Evolutionary conservation across 352 stramenopile species (phyloP).

Genomic region (Pythium sukuiense): DNA sequence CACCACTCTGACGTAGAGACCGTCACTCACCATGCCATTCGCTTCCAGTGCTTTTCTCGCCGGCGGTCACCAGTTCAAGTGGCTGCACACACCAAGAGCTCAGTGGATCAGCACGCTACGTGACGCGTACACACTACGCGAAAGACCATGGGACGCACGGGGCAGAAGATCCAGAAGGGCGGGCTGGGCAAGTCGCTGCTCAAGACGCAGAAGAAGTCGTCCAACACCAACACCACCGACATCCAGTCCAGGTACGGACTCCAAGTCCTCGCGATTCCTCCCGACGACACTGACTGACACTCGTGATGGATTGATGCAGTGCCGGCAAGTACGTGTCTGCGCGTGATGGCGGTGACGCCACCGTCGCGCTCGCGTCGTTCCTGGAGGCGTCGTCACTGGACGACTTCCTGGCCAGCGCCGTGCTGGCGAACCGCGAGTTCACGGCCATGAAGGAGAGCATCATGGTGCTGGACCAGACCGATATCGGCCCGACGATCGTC

Average conservation of each 20-base stretch:
- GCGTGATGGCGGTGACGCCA: conserved; percentile 78
- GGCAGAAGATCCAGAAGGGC: conserved; percentile 72
- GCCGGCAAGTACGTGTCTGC: conserved; percentile 84
- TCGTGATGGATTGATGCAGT: conserved; percentile 31
- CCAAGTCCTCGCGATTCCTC: not conserved
- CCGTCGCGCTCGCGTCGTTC: conserved; percentile 80
- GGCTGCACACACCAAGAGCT: conserved; percentile 10
- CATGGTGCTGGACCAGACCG: conserved; percentile 68
- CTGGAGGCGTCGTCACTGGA: conserved; percentile 88
- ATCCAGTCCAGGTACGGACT: conserved; percentile 67
- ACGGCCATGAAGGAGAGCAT: conserved; percentile 89
- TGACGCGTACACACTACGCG: not conserved
- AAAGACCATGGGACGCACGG: conserved; percentile 64
- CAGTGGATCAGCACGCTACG: not conserved
- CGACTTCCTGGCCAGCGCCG: conserved; percentile 92
- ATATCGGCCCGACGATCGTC: conserved; percentile 58
- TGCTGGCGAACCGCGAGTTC: conserved; percentile 91
- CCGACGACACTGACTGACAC: not conserved
- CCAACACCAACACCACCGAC: conserved; percentile 62
- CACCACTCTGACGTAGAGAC: conserved; percentile 3
- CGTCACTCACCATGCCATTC: conserved; percentile 24
- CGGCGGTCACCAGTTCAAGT: conserved; percentile 8
- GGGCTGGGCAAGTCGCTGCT: conserved; percentile 74
- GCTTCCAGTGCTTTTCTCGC: conserved; percentile 36
- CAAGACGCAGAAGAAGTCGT: conserved; percentile 76